A percentile compares a stretch with the other conserved stretches of the same genome.
Evolutionary conservation across 495 filamentous ascomycete species (phyloP).

Genomic region (Aspergillus panamensis): DNA sequence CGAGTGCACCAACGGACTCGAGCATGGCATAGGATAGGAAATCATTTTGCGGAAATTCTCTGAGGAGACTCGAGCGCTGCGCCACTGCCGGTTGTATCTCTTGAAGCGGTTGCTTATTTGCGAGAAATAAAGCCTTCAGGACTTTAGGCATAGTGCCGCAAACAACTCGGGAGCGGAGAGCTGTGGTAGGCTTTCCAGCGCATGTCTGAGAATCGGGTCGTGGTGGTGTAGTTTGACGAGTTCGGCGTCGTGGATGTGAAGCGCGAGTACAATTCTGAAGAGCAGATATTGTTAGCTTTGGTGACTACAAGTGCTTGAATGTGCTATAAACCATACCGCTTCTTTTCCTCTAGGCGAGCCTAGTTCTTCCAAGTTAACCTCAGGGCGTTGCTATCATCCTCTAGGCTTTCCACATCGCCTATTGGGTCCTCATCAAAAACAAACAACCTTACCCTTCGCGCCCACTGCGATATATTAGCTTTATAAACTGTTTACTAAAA

Average conservation of each 20-base stretch:
- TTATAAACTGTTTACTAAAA: background rate
- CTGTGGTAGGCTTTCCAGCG: slow-evolving; percentile 20
- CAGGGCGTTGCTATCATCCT: slow-evolving; percentile 14
- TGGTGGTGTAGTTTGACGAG: slow-evolving; percentile 32
- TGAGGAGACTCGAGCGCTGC: too few relatives aligned
- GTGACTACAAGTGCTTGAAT: too few relatives aligned
- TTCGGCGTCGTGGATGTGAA: slow-evolving; percentile 32
- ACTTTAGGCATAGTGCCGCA: slow-evolving; percentile 16
- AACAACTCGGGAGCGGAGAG: slow-evolving; percentile 27
- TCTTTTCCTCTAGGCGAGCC: slow-evolving; percentile 22
- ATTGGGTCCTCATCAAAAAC: background rate
- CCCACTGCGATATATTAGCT: slow-evolving; percentile 5
- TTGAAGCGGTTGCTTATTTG: too few relatives aligned
- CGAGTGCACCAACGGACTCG: slow-evolving; percentile 4
- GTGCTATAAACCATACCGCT: slow-evolving; percentile 13
- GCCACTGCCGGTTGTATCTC: too few relatives aligned
- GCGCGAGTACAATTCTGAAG: slow-evolving; percentile 23
- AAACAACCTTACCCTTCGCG: slow-evolving; percentile 5
- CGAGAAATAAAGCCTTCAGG: too few relatives aligned
- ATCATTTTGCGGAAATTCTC: background rate
- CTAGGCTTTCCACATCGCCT: slow-evolving; percentile 11
- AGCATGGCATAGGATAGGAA: slow-evolving; percentile 3
- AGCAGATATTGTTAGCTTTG: too few relatives aligned
- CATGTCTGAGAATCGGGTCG: slow-evolving; percentile 27
- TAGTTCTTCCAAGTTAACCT: slow-evolving; percentile 20